Percentiles rank a stretch among this genome's conserved stretches.
Evolutionary conservation across 2,329 filamentous ascomycete genomes (phyloP).

Genomic region (Cylindrodendrum hubeiense): DNA sequence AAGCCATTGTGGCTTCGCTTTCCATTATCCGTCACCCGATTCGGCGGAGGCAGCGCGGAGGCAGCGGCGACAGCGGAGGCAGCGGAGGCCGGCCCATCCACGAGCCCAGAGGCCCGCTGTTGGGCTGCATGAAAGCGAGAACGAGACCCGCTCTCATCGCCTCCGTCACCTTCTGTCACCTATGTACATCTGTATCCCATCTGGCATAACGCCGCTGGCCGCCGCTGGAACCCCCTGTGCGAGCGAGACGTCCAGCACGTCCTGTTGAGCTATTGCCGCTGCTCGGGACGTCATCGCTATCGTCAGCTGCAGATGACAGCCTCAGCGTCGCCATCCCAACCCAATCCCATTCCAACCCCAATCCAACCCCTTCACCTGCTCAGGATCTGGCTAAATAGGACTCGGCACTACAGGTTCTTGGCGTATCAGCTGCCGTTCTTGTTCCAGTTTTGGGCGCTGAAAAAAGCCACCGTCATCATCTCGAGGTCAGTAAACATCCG

Average conservation of each 20-base stretch:
- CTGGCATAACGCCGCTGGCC: not conserved
- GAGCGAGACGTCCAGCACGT: no score
- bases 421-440: not conserved
- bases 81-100: not conserved
- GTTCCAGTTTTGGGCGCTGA: not conserved
- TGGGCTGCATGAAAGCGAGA: slow-evolving; percentile 8
- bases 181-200: no score
- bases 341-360: not conserved
- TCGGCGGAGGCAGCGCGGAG: not conserved
- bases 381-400: not conserved
- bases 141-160: slow-evolving; percentile 8
- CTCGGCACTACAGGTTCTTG: not conserved
- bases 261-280: no score
- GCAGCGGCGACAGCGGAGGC: not conserved
- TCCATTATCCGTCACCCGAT: slow-evolving; percentile 1
- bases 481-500: not conserved
- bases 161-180: not conserved
- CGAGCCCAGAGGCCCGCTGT: not conserved
- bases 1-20: not conserved
- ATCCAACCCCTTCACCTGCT: not conserved
- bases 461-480: not conserved
- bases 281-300: slow-evolving; percentile 18
- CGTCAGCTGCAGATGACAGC: slow-evolving; percentile 10
- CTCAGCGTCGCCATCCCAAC: slow-evolving; percentile 11
- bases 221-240: not conserved